Evolutionary conservation across 2,329 filamentous ascomycete species (phyloP).

Genomic region (Cylindrodendrum hubeiense): DNA sequence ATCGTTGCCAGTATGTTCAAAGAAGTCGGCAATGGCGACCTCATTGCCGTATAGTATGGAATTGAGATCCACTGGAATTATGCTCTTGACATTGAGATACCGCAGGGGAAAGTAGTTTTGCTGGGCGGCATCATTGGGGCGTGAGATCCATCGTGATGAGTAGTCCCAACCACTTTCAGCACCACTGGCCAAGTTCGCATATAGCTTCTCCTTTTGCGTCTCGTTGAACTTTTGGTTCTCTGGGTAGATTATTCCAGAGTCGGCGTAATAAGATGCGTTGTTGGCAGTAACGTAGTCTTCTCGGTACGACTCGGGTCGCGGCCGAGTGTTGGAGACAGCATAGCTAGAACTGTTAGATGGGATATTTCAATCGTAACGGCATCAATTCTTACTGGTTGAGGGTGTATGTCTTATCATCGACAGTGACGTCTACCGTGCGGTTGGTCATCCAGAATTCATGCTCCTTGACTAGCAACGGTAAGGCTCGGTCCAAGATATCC

Average conservation of each 20-base stretch:
- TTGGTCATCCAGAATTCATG: conserved; percentile 74
- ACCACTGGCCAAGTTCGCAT: conserved; percentile 72
- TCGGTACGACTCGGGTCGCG: conserved; percentile 74
- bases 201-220: conserved; percentile 64
- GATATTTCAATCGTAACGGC: neutral
- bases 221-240: conserved; percentile 63
- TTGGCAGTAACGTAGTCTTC: conserved; percentile 76
- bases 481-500: conserved; percentile 68
- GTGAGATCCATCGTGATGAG: conserved; percentile 67
- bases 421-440: conserved; percentile 66
- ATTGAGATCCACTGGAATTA: conserved; percentile 75
- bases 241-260: conserved; percentile 70
- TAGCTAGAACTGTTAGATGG: conserved; percentile 55
- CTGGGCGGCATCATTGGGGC: conserved; percentile 67
- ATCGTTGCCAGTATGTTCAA: conserved; percentile 63
- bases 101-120: conserved; percentile 76
- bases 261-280: conserved; percentile 72
- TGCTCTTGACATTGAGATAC: conserved; percentile 69
- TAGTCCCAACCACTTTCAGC: conserved; percentile 79
- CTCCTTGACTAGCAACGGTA: conserved; percentile 74
- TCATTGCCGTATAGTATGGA: conserved; percentile 77
- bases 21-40: conserved; percentile 67
- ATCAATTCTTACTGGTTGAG: conserved; percentile 65
- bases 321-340: conserved; percentile 72
- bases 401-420: conserved; percentile 61